Base-by-base conservation (phyloP, 2,329 filamentous ascomycete species). In the Furcasterigmium furcatum region DNA sequence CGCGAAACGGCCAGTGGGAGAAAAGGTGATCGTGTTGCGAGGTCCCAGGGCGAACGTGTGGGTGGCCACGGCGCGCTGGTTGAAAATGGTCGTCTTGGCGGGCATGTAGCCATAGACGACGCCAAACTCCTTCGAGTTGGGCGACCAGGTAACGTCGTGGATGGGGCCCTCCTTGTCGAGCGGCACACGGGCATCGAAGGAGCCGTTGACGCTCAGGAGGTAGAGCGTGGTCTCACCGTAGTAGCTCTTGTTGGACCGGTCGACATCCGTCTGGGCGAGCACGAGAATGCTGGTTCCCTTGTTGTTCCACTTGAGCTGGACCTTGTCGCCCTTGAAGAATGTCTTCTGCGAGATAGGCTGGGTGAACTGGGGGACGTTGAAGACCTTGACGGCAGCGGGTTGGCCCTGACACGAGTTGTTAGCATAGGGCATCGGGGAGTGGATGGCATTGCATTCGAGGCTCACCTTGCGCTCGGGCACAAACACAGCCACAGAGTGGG, bases 251-350 rank as follows among this genome's bases (percentile, higher is more conserved):
- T 95, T 95, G 47, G 91, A 91, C 73, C 94, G 95, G 71, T 99
- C 94, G 44, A 97, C 94, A 52, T 99, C 94, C 25, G 94, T 99
- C 74, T 97, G 91, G 46, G 94, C 92, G 59, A 99, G 81, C 55
- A 97, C 92, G 60, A 99, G 87, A 63, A 97, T 70, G 64, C 86
- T 92, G 30, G 91, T 96, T 44, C 94, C 94, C 51, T 90, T 77
- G 55, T 86, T 82, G 70, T 99, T 99, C 94, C 94, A 99, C 74
- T 96, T 96, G 62, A 99, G 75, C 70, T 96, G 91, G 40, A 99
- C 92, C 75, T 97, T 97, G 76, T 99, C 94, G 52, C 91, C 91
- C 75, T 99, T 99, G 82, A 91, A 99, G 65, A 99, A 99, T 2
- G 87, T 96, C 84, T 99, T 99, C 66, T 97, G 92, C 32, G 92